These are phyloP conservation scores for Hypoxylon lienhwacheense DNA, from an alignment of 495 filamentous ascomycete species.

Conservation along the genomic window DNA sequence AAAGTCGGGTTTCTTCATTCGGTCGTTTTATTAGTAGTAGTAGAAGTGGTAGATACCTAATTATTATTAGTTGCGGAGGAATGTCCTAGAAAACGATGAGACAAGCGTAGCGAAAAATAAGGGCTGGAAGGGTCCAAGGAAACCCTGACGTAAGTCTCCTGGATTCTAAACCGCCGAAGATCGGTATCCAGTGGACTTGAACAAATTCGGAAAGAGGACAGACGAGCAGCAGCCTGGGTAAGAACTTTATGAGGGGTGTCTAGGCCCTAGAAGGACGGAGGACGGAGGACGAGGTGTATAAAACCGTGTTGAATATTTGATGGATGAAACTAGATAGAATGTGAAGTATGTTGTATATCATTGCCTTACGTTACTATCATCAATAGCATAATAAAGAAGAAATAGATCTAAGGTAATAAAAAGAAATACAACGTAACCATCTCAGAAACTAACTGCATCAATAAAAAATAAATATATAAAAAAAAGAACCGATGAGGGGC, in stretches of 20 bases:
- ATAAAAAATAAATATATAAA: neutral
- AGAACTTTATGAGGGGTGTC: too few species aligned
- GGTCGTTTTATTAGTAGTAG: too few species aligned
- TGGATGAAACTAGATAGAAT: too few species aligned
- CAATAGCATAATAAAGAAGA: constrained; percentile 1
- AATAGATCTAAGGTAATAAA: too few species aligned
- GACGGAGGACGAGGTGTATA: neutral
- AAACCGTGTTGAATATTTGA: too few species aligned
- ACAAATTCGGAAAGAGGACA: constrained; percentile 34
- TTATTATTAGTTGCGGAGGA: constrained; percentile 18
- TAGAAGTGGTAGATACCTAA: neutral
- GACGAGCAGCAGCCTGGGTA: too few species aligned
- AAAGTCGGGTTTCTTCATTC: too few species aligned
- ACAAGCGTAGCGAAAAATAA: constrained; percentile 10
- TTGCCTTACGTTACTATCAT: constrained; percentile 5
- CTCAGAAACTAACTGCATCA: neutral
- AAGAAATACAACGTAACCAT: too few species aligned
- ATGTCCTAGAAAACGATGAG: constrained; percentile 20
- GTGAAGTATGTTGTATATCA: too few species aligned
- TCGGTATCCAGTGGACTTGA: constrained; percentile 26
- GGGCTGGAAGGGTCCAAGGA: constrained; percentile 29
- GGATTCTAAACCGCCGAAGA: constrained; percentile 30
- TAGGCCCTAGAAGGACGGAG: too few species aligned
- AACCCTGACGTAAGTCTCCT: constrained; percentile 30
- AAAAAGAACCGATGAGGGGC: too few species aligned